These are phyloP conservation scores for Chrysosporium queenslandicum DNA, from an alignment of 2,329 filamentous ascomycete species.

Conservation along the genomic window DNA sequence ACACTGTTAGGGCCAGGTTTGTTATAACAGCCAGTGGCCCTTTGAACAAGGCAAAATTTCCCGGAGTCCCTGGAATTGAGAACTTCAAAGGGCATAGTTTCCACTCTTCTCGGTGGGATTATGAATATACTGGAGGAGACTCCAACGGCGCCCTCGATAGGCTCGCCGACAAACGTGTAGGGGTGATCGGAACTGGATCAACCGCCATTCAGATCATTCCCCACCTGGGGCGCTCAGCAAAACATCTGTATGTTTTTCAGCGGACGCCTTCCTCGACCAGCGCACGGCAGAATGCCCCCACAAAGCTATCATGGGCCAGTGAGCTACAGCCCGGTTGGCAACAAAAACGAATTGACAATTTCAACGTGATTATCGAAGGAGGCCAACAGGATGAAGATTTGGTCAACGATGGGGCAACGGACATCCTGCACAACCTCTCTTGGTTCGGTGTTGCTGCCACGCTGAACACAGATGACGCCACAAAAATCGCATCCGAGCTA, in stretches of 20 bases:
- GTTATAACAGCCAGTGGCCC: slow-evolving; percentile 36
- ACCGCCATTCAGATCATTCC: slow-evolving; percentile 51
- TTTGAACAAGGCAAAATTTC: slow-evolving; percentile 38
- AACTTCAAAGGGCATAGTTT: slow-evolving; percentile 35
- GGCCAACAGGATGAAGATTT: slow-evolving; percentile 17
- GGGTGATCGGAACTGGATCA: slow-evolving; percentile 50
- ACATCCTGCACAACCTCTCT: slow-evolving; percentile 33
- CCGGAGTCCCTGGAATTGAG: slow-evolving; percentile 33
- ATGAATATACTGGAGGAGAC: slow-evolving; percentile 27
- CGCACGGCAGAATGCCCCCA: slow-evolving; percentile 23
- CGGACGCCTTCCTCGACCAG: slow-evolving; percentile 39
- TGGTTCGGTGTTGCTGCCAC: slow-evolving; percentile 26
- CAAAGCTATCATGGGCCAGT: slow-evolving; percentile 19
- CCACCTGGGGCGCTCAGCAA: slow-evolving; percentile 43
- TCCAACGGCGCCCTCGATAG: slow-evolving; percentile 19
- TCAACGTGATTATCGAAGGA: slow-evolving; percentile 20
- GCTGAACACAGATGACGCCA: slow-evolving; percentile 14
- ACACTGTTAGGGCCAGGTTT: slow-evolving; percentile 30
- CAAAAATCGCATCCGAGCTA: slow-evolving; percentile 22
- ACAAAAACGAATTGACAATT: slow-evolving; percentile 22
- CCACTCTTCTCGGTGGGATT: slow-evolving; percentile 40
- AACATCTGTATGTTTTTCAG: slow-evolving; percentile 46
- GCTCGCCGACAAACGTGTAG: slow-evolving; percentile 44
- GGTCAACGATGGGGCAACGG: slow-evolving; percentile 25
- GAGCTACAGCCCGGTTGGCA: slow-evolving; percentile 22